phyloP scores from a whole-genome alignment of 2,329 filamentous ascomycete genomes.

The Colletotrichum echinochloae region DNA sequence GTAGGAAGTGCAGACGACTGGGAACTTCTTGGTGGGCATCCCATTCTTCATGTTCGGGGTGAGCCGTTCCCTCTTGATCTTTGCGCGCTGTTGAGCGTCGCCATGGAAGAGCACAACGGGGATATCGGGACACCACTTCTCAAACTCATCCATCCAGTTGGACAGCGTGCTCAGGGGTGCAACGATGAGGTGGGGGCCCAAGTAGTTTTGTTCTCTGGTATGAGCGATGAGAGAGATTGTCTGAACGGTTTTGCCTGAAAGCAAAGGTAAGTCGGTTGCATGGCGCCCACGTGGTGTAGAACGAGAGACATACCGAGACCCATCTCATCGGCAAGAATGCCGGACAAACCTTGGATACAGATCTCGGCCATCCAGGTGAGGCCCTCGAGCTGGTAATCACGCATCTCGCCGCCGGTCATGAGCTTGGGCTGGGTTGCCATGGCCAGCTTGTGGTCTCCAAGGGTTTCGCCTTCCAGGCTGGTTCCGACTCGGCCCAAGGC shows the following conservation, averaged over 20 bases:
- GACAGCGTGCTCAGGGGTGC: constrained; percentile 91
- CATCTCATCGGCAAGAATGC: constrained; percentile 95
- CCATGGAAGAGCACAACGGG: constrained; percentile 94
- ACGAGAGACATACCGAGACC: constrained; percentile 69
- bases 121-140: constrained; percentile 88
- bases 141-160: constrained; percentile 96
- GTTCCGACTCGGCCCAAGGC: constrained; percentile 72
- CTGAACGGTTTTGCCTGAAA: constrained; percentile 85
- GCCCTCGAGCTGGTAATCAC: constrained; percentile 93
- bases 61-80: constrained; percentile 79
- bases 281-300: background rate
- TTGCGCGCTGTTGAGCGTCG: constrained; percentile 79
- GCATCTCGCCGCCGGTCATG: constrained; percentile 89
- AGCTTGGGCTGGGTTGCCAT: constrained; percentile 89
- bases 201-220: constrained; percentile 86
- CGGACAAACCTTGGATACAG: constrained; percentile 83
- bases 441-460: constrained; percentile 75
- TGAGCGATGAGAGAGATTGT: constrained; percentile 90
- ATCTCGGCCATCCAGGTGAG: constrained; percentile 95
- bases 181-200: constrained; percentile 89
- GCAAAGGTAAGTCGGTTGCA: constrained; percentile 26
- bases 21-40: constrained; percentile 75
- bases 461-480: constrained; percentile 67
- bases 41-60: constrained; percentile 75
- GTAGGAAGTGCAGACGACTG: constrained; percentile 93